Percentiles rank a stretch among this genome's conserved stretches.
phyloP scores from a whole-genome alignment of 2,329 filamentous ascomycete species.

The Beauveria australis region DNA sequence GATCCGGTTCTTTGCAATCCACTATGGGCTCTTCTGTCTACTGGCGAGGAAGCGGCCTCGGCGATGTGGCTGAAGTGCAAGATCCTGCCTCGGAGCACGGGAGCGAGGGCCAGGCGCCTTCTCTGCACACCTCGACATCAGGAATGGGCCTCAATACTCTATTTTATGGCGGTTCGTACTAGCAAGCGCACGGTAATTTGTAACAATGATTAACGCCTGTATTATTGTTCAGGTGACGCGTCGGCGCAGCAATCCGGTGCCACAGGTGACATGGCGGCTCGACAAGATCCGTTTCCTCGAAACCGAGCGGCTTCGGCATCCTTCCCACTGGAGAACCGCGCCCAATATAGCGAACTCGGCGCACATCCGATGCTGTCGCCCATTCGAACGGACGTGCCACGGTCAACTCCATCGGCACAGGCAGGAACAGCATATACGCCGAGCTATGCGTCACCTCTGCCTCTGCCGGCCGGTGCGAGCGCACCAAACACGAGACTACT shows the following conservation, averaged over 20 bases:
- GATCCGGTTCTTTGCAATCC: slow-evolving; percentile 51
- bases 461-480: neutral
- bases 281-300: slow-evolving; percentile 2
- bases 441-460: neutral
- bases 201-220: slow-evolving; percentile 4
- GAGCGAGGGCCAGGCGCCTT: neutral
- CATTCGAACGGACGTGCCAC: neutral
- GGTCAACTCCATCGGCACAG: neutral
- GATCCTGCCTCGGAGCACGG: slow-evolving; percentile 3
- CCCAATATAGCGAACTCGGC: neutral
- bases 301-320: slow-evolving; percentile 1
- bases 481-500: neutral
- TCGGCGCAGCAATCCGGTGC: slow-evolving; percentile 1
- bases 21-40: slow-evolving; percentile 53
- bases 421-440: neutral
- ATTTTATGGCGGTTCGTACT: slow-evolving; percentile 10
- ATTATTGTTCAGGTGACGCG: slow-evolving; percentile 2
- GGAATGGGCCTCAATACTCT: slow-evolving; percentile 7
- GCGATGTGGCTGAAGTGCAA: slow-evolving; percentile 4
- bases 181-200: neutral
- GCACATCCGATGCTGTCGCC: slow-evolving; percentile 2
- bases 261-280: neutral
- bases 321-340: slow-evolving; percentile 2
- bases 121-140: neutral
- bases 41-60: slow-evolving; percentile 29